Conservation (phyloP, 164 flowering plant genomes). For the Magnolia sinica region DNA sequence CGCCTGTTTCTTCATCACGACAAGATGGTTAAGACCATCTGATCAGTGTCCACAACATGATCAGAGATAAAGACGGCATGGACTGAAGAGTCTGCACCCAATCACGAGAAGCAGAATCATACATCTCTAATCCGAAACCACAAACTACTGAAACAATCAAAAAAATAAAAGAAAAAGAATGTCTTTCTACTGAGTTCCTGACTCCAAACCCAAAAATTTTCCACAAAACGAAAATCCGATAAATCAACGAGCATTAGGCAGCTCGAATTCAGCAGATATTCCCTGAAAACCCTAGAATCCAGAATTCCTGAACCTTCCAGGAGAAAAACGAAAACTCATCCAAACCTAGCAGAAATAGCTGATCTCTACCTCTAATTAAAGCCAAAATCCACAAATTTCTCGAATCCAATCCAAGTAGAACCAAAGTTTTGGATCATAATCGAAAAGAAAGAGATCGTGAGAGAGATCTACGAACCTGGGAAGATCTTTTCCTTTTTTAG, state of each 20-base stretch:
- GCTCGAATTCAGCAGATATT: background rate
- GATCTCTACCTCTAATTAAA: too few relatives aligned
- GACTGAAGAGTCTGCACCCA: background rate
- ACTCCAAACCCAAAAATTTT: background rate
- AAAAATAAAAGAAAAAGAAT: background rate
- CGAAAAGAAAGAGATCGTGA: background rate
- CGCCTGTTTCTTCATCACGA: background rate
- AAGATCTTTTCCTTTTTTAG: background rate
- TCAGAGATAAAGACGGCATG: background rate
- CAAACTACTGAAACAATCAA: background rate
- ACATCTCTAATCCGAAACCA: background rate
- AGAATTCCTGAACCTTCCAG: background rate
- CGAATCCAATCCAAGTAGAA: too few relatives aligned
- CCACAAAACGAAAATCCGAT: background rate
- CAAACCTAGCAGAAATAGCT: background rate
- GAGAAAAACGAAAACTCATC: background rate
- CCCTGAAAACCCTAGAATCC: background rate
- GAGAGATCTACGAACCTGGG: background rate
- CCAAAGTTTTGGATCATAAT: background rate
- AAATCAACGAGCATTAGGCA: background rate
- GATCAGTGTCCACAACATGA: background rate
- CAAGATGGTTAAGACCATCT: background rate
- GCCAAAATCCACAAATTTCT: too few relatives aligned
- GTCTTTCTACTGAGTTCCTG: background rate
- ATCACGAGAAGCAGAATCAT: background rate